A percentile compares a stretch with the other conserved stretches of the same genome.
phyloP scores from a whole-genome alignment of 768 basidiomycete species.

The Brasilioporus rufonigricans region DNA sequence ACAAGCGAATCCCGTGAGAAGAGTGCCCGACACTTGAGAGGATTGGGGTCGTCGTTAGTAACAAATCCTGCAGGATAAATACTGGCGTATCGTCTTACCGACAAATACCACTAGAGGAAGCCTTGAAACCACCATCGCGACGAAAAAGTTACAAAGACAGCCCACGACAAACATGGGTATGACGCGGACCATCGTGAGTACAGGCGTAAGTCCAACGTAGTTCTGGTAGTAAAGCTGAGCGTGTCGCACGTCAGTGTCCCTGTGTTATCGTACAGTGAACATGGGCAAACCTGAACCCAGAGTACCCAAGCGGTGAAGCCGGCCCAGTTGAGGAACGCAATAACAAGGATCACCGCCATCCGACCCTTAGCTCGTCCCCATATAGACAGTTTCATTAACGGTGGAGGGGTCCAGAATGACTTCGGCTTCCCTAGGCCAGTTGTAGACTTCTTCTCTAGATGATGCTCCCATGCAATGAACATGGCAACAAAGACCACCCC shows the following conservation, averaged over 20 bases:
- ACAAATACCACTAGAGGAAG: slow-evolving; percentile 57
- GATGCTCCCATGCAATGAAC: slow-evolving; percentile 67
- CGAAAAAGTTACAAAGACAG: slow-evolving; percentile 58
- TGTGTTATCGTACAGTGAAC: neutral
- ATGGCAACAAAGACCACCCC: slow-evolving; percentile 51
- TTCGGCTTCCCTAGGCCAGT: slow-evolving; percentile 12
- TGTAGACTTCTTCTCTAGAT: slow-evolving; percentile 44
- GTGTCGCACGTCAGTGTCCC: neutral
- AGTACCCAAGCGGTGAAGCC: slow-evolving; percentile 54
- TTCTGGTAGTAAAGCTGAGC: slow-evolving; percentile 69
- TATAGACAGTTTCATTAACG: slow-evolving; percentile 60
- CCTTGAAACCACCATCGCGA: slow-evolving; percentile 56
- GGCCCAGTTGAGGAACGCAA: slow-evolving; percentile 66
- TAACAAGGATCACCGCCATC: slow-evolving; percentile 56
- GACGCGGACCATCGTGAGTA: slow-evolving; percentile 63
- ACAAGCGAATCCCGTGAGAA: slow-evolving; percentile 54
- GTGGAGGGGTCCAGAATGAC: slow-evolving; percentile 46
- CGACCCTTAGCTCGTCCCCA: slow-evolving; percentile 64
- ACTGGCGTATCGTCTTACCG: slow-evolving; percentile 35
- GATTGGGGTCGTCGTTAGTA: slow-evolving; percentile 1
- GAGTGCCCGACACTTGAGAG: slow-evolving; percentile 48
- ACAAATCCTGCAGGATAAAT: neutral
- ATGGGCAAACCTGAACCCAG: slow-evolving; percentile 41
- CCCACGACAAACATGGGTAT: slow-evolving; percentile 73
- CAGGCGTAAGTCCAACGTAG: slow-evolving; percentile 50